phyloP scores from a whole-genome alignment of 306 rosid species.

The Trifolium dubium region DNA sequence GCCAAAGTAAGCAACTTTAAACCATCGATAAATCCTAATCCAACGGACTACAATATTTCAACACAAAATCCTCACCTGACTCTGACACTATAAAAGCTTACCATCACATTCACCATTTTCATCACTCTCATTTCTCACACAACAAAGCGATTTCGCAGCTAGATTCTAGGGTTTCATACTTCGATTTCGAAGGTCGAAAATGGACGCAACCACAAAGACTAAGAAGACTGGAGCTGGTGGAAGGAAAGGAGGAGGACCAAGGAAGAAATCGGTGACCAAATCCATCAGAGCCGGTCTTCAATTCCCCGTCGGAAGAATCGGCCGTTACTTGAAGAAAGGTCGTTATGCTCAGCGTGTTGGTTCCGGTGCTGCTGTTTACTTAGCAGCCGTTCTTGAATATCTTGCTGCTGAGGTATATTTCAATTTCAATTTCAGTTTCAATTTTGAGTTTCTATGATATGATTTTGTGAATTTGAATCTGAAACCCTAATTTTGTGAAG shows the following conservation, averaged over 20 bases:
- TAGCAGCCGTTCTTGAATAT: conserved; percentile 67
- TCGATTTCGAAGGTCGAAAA: too few species aligned
- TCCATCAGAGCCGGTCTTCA: conserved; percentile 72
- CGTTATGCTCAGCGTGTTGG: conserved; percentile 64
- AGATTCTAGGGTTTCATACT: background rate
- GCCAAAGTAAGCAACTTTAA: background rate
- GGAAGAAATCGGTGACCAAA: conserved; percentile 62
- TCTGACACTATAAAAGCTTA: background rate
- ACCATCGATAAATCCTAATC: background rate
- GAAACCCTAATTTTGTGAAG: conserved; percentile 33
- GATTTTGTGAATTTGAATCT: background rate
- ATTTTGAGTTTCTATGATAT: background rate
- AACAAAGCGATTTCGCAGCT: background rate
- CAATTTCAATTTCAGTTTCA: background rate
- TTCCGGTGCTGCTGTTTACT: conserved; percentile 59
- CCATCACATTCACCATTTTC: background rate
- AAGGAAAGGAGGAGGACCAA: conserved; percentile 53
- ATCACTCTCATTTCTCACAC: background rate
- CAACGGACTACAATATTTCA: background rate
- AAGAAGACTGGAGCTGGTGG: conserved; percentile 61
- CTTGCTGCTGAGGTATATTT: conserved; percentile 65
- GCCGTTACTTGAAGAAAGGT: conserved; percentile 63
- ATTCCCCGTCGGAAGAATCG: conserved; percentile 73
- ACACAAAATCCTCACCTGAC: background rate
- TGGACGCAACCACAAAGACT: conserved; percentile 37